Base-by-base conservation (phyloP, 2,329 filamentous ascomycete species). In the Biscogniauxia marginata region DNA sequence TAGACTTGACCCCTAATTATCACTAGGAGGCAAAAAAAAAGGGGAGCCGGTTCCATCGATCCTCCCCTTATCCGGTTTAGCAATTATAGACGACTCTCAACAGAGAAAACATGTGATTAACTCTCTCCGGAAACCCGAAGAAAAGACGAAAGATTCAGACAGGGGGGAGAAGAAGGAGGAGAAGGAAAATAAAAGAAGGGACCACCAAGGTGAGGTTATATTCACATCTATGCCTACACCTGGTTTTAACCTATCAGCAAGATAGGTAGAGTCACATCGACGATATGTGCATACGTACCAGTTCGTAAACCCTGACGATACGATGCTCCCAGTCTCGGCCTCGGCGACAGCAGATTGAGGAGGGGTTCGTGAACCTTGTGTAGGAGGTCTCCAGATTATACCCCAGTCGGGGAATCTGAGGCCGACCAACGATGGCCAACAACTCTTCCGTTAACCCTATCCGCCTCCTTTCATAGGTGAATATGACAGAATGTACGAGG, bases 361-460 rank as follows among this genome's bases (percentile, higher is more conserved):
- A 39, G 30, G 30, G 30, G 30, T 39, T 39, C 30, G n/a, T 39
- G 7, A 39, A 39, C 30, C 2, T 39, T 39, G n/a, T 39, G 30
- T 8, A 23, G 21, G 19, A 13, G 11, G 45, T 23, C 18, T 18
- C 8, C 45, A 46, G 45, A 46, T 46, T n/a, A 21, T 55, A 55
- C 55, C 58, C 43, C 53, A 49, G 57, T 63, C 61, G 61, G 61
- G 61, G 21, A 52, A 63, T 61, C 61, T 55, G 52, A 43, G 49
- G 55, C 61, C 61, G 61, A 63, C 55, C 34, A 20, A 53, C 52
- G 55, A 55, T 45, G 48, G 56, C 25, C 53, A 57, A 34, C 21
- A 49, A 23, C 13, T 22, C 24, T 43, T 24, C 18, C 45, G 18
- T 23, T 46, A 13, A 11, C 18, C 45, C 45, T 46, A 20, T 23